These are phyloP conservation scores for bread wheat (Triticum aestivum) DNA, from an alignment of 176 grass and related monocot genomes.

Conservation along the genomic window DNA sequence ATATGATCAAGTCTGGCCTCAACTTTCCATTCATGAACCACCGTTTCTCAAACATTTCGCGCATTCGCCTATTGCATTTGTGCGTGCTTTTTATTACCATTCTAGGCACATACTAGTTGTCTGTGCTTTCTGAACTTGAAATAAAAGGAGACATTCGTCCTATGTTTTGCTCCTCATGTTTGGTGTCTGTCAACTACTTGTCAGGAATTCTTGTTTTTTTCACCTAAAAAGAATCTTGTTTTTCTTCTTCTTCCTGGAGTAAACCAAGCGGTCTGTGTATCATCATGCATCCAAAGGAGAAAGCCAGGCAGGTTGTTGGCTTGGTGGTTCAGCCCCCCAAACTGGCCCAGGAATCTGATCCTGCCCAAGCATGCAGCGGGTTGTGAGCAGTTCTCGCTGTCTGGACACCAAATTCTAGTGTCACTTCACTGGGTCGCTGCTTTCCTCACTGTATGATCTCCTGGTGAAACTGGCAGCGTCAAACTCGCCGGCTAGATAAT, in stretches of 20 bases:
- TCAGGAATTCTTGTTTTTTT: neutral
- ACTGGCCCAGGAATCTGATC: slow-evolving; percentile 9
- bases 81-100: neutral
- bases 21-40: neutral
- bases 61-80: neutral
- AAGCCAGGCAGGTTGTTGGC: neutral
- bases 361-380: neutral
- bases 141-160: neutral
- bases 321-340: neutral
- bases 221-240: too few relatives aligned
- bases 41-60: neutral
- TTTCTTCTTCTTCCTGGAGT: neutral
- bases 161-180: neutral
- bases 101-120: neutral
- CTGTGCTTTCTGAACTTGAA: neutral
- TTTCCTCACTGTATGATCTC: neutral
- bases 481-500: neutral
- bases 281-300: neutral
- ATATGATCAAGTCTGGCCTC: neutral
- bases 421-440: neutral
- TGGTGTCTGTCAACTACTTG: neutral
- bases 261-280: neutral
- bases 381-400: neutral
- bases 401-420: neutral
- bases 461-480: neutral